Evolutionary conservation across 768 basidiomycete genomes (phyloP).

Genomic region (Rhodotorula diobovata): DNA sequence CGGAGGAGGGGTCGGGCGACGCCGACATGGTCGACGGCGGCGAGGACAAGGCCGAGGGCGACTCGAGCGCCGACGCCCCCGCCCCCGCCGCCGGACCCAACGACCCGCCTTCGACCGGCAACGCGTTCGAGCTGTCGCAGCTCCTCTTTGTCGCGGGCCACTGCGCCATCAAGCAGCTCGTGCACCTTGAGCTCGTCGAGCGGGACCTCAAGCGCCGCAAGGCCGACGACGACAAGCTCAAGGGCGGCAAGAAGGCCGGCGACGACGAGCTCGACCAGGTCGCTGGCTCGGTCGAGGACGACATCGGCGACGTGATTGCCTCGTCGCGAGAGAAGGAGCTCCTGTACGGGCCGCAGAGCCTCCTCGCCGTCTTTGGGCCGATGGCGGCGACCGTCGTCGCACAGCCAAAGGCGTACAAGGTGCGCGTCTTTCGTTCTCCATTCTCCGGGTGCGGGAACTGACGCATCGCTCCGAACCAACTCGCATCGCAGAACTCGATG

Average conservation of each 20-base stretch:
- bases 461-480: neutral
- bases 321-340: conserved; percentile 79
- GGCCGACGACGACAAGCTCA: conserved; percentile 72
- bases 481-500: conserved; percentile 64
- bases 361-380: conserved; percentile 80
- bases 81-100: conserved; percentile 12
- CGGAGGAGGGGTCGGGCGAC: no score
- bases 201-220: conserved; percentile 94
- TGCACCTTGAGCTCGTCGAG: conserved; percentile 90
- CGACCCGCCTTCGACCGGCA: conserved; percentile 53
- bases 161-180: conserved; percentile 95
- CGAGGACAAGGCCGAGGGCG: conserved; percentile 22
- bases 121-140: conserved; percentile 83
- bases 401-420: conserved; percentile 86
- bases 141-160: conserved; percentile 94
- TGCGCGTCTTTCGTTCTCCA: conserved; percentile 44
- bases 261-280: conserved; percentile 93
- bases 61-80: conserved; percentile 26
- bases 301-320: conserved; percentile 88
- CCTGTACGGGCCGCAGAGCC: conserved; percentile 71
- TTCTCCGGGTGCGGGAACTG: no score
- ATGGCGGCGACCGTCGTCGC: conserved; percentile 86
- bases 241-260: conserved; percentile 54
- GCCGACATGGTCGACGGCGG: neutral
- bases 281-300: conserved; percentile 94